Evolutionary conservation across 345 rosid genomes (phyloP).

Genomic region (Citrus maxima): DNA sequence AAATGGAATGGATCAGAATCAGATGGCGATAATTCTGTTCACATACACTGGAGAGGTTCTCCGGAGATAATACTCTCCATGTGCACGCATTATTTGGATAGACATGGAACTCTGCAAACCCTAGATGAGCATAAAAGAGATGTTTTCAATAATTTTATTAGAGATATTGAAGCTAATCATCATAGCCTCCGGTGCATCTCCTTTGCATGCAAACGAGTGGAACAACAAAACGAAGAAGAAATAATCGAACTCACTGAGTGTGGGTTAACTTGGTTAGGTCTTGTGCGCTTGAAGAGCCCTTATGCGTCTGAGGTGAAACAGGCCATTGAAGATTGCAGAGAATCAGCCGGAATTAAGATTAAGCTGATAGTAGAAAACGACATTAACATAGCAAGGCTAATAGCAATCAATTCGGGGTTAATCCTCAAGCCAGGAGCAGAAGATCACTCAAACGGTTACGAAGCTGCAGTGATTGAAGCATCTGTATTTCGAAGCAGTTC

Average conservation of each 20-base stretch:
- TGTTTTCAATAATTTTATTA: not conserved
- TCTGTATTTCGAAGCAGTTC: not conserved
- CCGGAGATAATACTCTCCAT: not conserved
- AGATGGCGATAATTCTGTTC: not conserved
- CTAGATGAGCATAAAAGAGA: not conserved
- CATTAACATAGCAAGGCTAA: not conserved
- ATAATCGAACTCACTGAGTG: not conserved
- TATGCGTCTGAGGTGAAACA: not conserved
- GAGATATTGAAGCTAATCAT: not conserved
- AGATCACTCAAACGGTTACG: too few relatives aligned
- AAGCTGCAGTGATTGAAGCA: not conserved
- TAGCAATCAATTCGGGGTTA: not conserved
- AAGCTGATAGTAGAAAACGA: not conserved
- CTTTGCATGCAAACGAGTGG: not conserved
- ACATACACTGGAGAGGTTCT: not conserved
- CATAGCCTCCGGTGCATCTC: not conserved
- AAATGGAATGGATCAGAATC: not conserved
- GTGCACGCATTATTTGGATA: not conserved
- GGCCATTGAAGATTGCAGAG: not conserved
- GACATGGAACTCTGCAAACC: not conserved
- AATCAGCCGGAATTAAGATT: not conserved
- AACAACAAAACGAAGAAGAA: conserved; percentile 4
- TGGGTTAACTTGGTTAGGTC: not conserved
- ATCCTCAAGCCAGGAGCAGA: not conserved
- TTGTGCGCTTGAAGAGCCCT: not conserved